These are phyloP conservation scores for Angomonas ambiguus DNA, from an alignment of 208 protist genomes.

Conservation along the genomic window DNA sequence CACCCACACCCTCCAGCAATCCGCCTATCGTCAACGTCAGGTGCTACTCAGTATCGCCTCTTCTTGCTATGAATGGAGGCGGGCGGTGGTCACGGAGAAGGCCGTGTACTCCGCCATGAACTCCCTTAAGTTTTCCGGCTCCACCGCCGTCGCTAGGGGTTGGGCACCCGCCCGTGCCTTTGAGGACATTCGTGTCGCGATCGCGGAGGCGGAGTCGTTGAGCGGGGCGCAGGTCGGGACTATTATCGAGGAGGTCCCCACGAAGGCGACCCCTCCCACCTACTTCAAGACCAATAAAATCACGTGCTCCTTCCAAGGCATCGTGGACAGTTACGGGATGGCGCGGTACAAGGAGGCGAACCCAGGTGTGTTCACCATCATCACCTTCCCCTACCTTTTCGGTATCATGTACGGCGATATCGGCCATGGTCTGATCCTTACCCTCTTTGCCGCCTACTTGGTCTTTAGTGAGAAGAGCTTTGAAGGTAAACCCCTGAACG, in stretches of 20 bases:
- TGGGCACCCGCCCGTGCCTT: constrained; percentile 88
- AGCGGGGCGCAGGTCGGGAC: constrained; percentile 88
- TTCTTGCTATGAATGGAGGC: constrained; percentile 83
- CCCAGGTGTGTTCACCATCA: constrained; percentile 93
- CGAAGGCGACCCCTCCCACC: constrained; percentile 94
- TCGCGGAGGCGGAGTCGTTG: constrained; percentile 71
- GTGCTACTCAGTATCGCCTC: constrained; percentile 74
- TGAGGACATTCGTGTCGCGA: constrained; percentile 64
- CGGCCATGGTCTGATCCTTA: constrained; percentile 96
- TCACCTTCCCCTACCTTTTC: constrained; percentile 99
- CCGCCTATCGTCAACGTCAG: constrained; percentile 53
- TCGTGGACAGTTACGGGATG: constrained; percentile 98
- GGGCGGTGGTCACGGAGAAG: constrained; percentile 92
- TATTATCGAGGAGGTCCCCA: constrained; percentile 89
- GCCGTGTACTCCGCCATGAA: constrained; percentile 96
- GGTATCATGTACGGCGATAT: constrained; percentile 99
- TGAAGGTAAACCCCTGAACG: constrained; percentile 77
- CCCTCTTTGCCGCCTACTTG: constrained; percentile 76
- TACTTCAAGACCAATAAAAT: constrained; percentile 97
- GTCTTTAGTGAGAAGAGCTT: constrained; percentile 88
- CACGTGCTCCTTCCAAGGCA: constrained; percentile 94
- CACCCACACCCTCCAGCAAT: constrained; percentile 69
- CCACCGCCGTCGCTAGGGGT: constrained; percentile 90
- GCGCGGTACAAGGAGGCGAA: constrained; percentile 93
- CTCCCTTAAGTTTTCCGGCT: constrained; percentile 91